Evolutionary conservation across 768 basidiomycete genomes (phyloP).

Genomic region (Crepidotus variabilis): DNA sequence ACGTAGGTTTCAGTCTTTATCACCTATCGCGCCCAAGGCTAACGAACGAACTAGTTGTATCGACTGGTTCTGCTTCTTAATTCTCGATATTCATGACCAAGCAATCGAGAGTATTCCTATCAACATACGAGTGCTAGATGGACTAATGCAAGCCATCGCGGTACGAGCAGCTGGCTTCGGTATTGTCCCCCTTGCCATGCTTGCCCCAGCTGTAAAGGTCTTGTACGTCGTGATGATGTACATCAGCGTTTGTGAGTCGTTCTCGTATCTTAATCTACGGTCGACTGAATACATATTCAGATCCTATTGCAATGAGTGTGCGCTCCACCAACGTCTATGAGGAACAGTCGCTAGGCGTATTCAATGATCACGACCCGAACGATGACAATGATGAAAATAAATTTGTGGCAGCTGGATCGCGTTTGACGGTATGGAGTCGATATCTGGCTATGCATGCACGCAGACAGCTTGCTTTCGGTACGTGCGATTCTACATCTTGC

Average conservation of each 20-base stretch:
- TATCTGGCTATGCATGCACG: constrained; percentile 82
- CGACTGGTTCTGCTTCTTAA: constrained; percentile 89
- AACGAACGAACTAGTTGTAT: constrained; percentile 44
- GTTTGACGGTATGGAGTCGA: constrained; percentile 67
- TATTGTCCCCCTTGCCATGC: constrained; percentile 63
- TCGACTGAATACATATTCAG: constrained; percentile 26
- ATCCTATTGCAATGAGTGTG: constrained; percentile 84
- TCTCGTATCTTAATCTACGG: constrained; percentile 6
- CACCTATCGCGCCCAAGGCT: not conserved
- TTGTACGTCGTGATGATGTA: constrained; percentile 95
- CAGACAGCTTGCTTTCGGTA: constrained; percentile 88
- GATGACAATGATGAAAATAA: constrained; percentile 43
- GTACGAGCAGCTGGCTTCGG: constrained; percentile 88
- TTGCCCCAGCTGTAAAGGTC: constrained; percentile 90
- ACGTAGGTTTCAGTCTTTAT: constrained; percentile 47
- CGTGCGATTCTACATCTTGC: not conserved
- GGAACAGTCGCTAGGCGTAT: constrained; percentile 86
- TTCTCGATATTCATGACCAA: constrained; percentile 81
- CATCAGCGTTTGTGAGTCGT: constrained; percentile 66
- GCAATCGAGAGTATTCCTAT: constrained; percentile 65
- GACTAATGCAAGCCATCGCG: constrained; percentile 73
- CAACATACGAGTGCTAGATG: constrained; percentile 66
- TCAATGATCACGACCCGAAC: constrained; percentile 42
- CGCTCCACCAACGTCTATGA: constrained; percentile 95
- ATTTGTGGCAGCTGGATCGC: constrained; percentile 39